These are phyloP conservation scores for Aspergillus sojae DNA, from an alignment of 2,329 filamentous ascomycete species.

Conservation along the genomic window DNA sequence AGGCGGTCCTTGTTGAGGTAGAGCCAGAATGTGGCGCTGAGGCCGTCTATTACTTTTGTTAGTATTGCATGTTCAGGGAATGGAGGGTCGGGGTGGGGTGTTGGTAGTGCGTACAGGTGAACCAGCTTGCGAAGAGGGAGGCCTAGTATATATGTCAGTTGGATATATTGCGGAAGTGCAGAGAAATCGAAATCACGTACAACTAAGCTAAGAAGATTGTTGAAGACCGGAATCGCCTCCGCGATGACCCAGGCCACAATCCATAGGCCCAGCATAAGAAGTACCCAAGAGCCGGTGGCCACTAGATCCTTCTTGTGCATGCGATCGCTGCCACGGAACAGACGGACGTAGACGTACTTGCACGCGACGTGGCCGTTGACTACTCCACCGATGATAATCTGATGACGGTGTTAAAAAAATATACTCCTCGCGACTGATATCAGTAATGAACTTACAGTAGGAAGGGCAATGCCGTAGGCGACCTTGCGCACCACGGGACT, in stretches of 20 bases:
- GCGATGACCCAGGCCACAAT: slow-evolving; percentile 66
- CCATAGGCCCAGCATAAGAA: slow-evolving; percentile 59
- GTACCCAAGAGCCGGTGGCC: slow-evolving; percentile 59
- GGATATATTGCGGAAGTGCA: not conserved
- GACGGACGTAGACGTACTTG: slow-evolving; percentile 65
- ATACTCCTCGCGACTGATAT: no score
- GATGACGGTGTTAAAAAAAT: not conserved
- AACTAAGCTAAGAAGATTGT: slow-evolving; percentile 65
- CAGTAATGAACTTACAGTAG: slow-evolving; percentile 48
- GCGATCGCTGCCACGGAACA: slow-evolving; percentile 61
- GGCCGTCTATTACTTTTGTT: slow-evolving; percentile 13
- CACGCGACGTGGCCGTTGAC: slow-evolving; percentile 67
- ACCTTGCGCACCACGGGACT: slow-evolving; percentile 58
- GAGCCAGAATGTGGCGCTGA: slow-evolving; percentile 33
- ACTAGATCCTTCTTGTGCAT: slow-evolving; percentile 50
- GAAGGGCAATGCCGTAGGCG: slow-evolving; percentile 67
- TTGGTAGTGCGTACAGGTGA: slow-evolving; percentile 47
- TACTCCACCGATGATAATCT: slow-evolving; percentile 68
- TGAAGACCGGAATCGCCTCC: slow-evolving; percentile 68
- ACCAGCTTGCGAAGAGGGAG: slow-evolving; percentile 66
- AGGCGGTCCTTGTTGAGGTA: slow-evolving; percentile 28
- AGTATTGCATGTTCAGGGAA: not conserved
- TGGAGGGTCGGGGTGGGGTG: no score
- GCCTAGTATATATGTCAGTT: slow-evolving; percentile 32
- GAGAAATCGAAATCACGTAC: slow-evolving; percentile 9